phyloP scores from a whole-genome alignment of 352 stramenopile species.

The Phytophthora pisi region DNA sequence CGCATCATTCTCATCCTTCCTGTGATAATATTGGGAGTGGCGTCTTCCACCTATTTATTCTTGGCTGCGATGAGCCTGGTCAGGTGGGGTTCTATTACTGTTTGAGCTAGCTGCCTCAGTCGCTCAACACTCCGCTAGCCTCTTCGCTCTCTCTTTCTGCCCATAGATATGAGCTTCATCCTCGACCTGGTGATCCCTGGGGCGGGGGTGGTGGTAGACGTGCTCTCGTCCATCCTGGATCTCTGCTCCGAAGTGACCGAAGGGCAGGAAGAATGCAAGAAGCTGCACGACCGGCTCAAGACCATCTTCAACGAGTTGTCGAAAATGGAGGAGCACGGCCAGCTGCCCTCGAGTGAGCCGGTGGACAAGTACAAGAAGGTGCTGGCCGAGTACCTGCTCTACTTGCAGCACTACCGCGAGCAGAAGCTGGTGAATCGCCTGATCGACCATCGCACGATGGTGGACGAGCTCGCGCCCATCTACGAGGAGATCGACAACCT shows the following conservation, averaged over 20 bases:
- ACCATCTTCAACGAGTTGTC: slow-evolving; percentile 6
- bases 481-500: slow-evolving; percentile 35
- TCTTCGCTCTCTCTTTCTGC: not conserved
- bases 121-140: not conserved
- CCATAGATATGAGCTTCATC: slow-evolving; percentile 1
- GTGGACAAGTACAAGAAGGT: slow-evolving; percentile 7
- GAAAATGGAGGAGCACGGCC: not conserved
- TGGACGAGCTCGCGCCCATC: slow-evolving; percentile 20
- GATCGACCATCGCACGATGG: slow-evolving; percentile 12
- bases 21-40: no score
- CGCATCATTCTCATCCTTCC: no score
- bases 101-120: not conserved
- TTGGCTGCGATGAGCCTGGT: not conserved
- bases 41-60: not conserved
- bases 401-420: slow-evolving; percentile 11
- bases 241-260: slow-evolving; percentile 18
- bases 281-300: slow-evolving; percentile 7
- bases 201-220: slow-evolving; percentile 5
- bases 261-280: slow-evolving; percentile 5
- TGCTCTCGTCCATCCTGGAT: not conserved
- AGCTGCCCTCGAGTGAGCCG: slow-evolving; percentile 2
- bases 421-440: slow-evolving; percentile 15
- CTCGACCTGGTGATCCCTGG: slow-evolving; percentile 14
- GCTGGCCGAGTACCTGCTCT: slow-evolving; percentile 5
- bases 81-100: not conserved